phyloP scores from a whole-genome alignment of 805 yeast genomes.

The Sungouiozyma ichnusensis region DNA sequence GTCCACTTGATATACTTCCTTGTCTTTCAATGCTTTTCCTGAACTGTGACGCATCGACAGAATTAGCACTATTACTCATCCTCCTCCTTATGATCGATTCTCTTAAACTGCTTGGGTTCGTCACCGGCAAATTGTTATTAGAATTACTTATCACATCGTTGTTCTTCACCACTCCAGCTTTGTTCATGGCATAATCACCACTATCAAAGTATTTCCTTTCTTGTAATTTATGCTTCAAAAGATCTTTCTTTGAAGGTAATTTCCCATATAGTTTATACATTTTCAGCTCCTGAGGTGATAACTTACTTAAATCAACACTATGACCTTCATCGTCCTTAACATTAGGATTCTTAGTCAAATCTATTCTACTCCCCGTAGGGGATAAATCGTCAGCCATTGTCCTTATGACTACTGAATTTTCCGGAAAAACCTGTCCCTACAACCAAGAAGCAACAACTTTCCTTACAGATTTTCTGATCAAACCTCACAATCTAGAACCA shows the following conservation, averaged over 20 bases:
- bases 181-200: slow-evolving; percentile 86
- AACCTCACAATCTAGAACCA: no score
- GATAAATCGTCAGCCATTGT: slow-evolving; percentile 16
- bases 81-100: slow-evolving; percentile 28
- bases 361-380: slow-evolving; percentile 20
- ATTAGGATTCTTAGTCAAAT: slow-evolving; percentile 9
- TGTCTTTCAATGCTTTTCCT: slow-evolving; percentile 17
- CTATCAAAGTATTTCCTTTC: slow-evolving; percentile 90
- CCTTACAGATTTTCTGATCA: no score
- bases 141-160: slow-evolving; percentile 19
- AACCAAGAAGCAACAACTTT: no score
- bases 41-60: slow-evolving; percentile 13
- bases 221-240: slow-evolving; percentile 63
- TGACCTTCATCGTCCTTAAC: slow-evolving; percentile 8
- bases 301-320: slow-evolving; percentile 41
- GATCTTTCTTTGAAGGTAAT: slow-evolving; percentile 69
- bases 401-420: no score
- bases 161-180: slow-evolving; percentile 40
- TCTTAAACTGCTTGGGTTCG: slow-evolving; percentile 29
- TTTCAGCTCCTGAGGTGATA: slow-evolving; percentile 71
- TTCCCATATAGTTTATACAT: slow-evolving; percentile 76
- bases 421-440: no score
- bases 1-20: slow-evolving; percentile 29
- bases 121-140: slow-evolving; percentile 25
- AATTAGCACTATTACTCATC: slow-evolving; percentile 27